phyloP scores from a whole-genome alignment of 78 protist genomes.

The Dictyostelium intermedium region DNA sequence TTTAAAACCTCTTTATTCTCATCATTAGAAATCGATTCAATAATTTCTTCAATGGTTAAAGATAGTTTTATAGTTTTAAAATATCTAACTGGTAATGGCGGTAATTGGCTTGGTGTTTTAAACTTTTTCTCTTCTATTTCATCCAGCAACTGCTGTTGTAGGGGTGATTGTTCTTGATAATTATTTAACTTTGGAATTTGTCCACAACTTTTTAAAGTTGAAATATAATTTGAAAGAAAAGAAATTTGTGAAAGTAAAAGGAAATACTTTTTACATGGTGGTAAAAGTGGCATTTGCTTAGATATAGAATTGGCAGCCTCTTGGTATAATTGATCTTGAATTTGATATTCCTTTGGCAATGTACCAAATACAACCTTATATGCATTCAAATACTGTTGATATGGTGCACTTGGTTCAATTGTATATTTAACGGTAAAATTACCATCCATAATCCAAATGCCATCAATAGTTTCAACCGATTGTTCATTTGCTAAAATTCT shows the following conservation, averaged over 20 bases:
- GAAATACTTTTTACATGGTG: conserved; percentile 27
- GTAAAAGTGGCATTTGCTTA: conserved; percentile 30
- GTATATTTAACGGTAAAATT: conserved; percentile 1
- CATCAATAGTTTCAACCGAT: background rate
- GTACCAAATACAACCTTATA: conserved; percentile 5
- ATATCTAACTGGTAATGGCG: conserved; percentile 48
- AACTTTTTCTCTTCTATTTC: background rate
- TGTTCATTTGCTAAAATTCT: conserved; percentile 35
- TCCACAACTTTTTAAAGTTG: conserved; percentile 6
- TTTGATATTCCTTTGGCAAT: conserved; percentile 5
- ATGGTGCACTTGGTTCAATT: conserved; percentile 25
- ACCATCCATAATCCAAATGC: conserved; percentile 34
- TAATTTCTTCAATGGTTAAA: conserved; percentile 4
- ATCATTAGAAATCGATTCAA: background rate
- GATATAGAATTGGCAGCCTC: conserved; percentile 29
- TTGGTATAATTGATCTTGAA: conserved; percentile 5
- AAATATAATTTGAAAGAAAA: conserved; percentile 5
- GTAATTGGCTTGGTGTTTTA: conserved; percentile 14
- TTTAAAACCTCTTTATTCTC: background rate
- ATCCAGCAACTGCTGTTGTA: background rate
- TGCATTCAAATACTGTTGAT: conserved; percentile 9
- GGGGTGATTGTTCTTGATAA: background rate
- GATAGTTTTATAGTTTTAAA: background rate
- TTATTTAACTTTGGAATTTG: conserved; percentile 4
- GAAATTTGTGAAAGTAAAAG: conserved; percentile 5